Evolutionary conservation across 2,329 filamentous ascomycete genomes (phyloP), one percentile per base, ranked within the genome.

Genomic region (Aspergillus sp.): DNA sequence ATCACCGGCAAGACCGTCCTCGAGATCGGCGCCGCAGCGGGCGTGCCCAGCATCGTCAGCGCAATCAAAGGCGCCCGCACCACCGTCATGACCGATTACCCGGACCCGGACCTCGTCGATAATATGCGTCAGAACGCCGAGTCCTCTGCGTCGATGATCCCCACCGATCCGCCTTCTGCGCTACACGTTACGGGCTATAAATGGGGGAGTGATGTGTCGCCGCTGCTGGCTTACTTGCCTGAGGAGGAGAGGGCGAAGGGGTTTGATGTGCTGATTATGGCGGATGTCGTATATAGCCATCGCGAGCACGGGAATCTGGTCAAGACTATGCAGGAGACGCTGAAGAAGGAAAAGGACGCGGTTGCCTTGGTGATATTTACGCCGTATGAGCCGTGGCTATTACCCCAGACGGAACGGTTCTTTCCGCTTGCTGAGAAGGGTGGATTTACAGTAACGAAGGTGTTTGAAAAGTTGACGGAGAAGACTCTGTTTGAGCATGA

Each of bases 301-400:
- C 89, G 87, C 4, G 92, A 96, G 77, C 93, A 97, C 70, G 79
- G 76, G 2, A 91, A 90, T 68, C 81, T 97, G 59, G 80, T 96
- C 63, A 82, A 84, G 63, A 91, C 89, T 4, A 84, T 97, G 59
- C 79, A 83, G 67, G 72, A 83, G 68, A 90, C 89, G 15, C 75
- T 97, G 67, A 84, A 82, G 65, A 80, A 77, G 60, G 73, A 77
- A 3, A 66, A 72, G 3, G 78, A 78, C 2, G 85, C 88, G 49
- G 82, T 82, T 54, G 91, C 92, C 2, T 84, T 93, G 66, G 92
- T 97, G 7, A 96, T 97, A 74, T 98, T 97, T 78, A 96, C 93
- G 0, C 93, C 91, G 19, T 96, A 98, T 76, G 83, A 95, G 62
- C 93, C 93, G 1, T 97, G 93, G 93, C 79, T 97, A 69, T 81